phyloP scores from a whole-genome alignment of 2,329 filamentous ascomycete species.

The Pseudogymnoascus sp. region DNA sequence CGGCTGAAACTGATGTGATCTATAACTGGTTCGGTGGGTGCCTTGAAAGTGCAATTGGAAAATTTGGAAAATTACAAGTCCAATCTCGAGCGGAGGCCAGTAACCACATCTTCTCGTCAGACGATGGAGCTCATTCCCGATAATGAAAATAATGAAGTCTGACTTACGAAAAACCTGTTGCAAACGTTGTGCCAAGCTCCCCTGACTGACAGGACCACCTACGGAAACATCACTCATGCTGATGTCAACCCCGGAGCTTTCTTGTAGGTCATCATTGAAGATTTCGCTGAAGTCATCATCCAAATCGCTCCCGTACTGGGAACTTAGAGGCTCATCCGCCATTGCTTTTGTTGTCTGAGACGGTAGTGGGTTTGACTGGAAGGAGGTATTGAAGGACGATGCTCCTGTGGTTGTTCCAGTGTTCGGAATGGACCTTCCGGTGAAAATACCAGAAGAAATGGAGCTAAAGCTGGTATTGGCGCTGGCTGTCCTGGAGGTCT shows the following conservation, averaged over 20 bases:
- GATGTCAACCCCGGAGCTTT: neutral
- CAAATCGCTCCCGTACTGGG: constrained; percentile 19
- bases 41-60: neutral
- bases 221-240: constrained; percentile 10
- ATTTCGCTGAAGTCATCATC: constrained; percentile 14
- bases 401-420: neutral
- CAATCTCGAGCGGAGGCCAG: neutral
- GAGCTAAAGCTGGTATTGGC: constrained; percentile 18
- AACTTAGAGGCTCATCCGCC: constrained; percentile 13
- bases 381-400: constrained; percentile 13
- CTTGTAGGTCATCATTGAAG: constrained; percentile 2
- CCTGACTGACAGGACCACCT: constrained; percentile 8
- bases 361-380: neutral
- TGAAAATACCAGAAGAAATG: constrained; percentile 15
- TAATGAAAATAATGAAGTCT: neutral
- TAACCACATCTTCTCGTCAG: neutral
- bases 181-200: constrained; percentile 11
- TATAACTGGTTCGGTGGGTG: neutral
- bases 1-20: neutral
- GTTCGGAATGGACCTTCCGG: constrained; percentile 1
- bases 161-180: constrained; percentile 16
- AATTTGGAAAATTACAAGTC: neutral
- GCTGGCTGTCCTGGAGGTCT: neutral
- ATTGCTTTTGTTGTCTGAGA: neutral
- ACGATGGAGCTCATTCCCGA: neutral